phyloP scores from a whole-genome alignment of 768 basidiomycete species.

The Leucosporidium scottii region DNA sequence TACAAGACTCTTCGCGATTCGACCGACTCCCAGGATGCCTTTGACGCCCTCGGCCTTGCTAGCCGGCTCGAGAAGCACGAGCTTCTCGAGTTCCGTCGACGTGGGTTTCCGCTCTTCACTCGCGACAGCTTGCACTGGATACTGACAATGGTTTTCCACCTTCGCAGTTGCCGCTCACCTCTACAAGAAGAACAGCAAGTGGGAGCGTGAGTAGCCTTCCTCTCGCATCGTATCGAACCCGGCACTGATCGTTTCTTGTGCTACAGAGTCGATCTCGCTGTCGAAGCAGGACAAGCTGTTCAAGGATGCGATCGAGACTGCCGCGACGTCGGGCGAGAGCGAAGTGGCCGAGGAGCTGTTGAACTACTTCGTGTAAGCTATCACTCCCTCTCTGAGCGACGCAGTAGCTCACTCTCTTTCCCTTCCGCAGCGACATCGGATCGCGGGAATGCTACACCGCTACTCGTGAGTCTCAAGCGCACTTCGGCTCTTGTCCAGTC shows the following conservation, averaged over 20 bases:
- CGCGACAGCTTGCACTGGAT: constrained; percentile 10
- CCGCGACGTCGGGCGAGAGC: constrained; percentile 70
- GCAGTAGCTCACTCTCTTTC: not conserved
- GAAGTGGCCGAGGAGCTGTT: constrained; percentile 92
- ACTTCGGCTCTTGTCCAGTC: constrained; percentile 2
- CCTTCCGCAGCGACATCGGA: constrained; percentile 60
- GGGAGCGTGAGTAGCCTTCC: constrained; percentile 52
- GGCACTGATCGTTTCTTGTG: not conserved
- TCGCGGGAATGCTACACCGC: constrained; percentile 96
- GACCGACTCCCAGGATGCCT: constrained; percentile 97
- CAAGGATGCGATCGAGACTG: constrained; percentile 93
- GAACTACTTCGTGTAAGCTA: constrained; percentile 71
- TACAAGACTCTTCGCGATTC: constrained; percentile 95
- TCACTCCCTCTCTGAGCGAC: not conserved
- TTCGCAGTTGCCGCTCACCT: constrained; percentile 70
- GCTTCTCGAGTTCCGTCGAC: constrained; percentile 83
- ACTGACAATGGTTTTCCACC: not conserved
- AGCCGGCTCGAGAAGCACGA: constrained; percentile 79
- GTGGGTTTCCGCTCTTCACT: not conserved
- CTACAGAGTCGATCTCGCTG: constrained; percentile 71
- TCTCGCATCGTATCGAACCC: too few relatives aligned
- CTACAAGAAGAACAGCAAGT: constrained; percentile 95
- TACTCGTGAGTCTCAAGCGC: not conserved
- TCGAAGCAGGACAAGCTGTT: constrained; percentile 95
- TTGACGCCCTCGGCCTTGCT: constrained; percentile 82